Base-by-base conservation (phyloP, 371 early-diverging fungal genomes). In the Racocetra persica region DNA sequence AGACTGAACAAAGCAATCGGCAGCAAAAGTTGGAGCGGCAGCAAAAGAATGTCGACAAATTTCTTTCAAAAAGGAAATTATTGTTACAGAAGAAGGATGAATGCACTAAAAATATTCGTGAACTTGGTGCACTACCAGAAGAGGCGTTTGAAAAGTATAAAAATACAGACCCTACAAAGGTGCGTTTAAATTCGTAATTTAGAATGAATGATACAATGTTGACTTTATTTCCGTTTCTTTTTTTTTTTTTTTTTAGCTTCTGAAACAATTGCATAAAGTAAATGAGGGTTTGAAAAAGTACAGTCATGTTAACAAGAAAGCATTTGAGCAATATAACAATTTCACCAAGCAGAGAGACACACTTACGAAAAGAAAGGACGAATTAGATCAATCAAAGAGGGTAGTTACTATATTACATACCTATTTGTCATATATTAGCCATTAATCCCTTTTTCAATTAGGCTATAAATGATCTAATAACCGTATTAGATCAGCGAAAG, bases 231-330 rank as follows among this genome's bases (percentile, higher is more conserved):
- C n/a, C n/a, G n/a, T n/a, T n/a, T n/a, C n/a, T n/a, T 70, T 26
- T 70, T 65, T 69, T 36, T 72, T 55, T 28, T 22, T 49, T 66
- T 69, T 22, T 38, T 81, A 88, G 87, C 75, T 97, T 24, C 82
- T 96, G 52, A 91, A 90, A 81, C 86, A 88, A 74, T 89, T 99
- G 63, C 95, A 96, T 83, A 89, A 89, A 66, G 90, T 92, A 72
- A 97, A 97, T 82, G 97, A 97, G 76, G 89, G 87, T 20, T 86
- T 98, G 45, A 95, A 95, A 79, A 91, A 93, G 84, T 97, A 92
- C 83, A 91, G 93, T 22, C 98, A 98, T 82, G 98, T 99, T 77
- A 99, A 99, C 90, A 98, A 97, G 86, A 97, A 97, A 86, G 99
- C 99, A 10, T 94, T 94, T 86, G 98, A 99, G 86, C 99, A 99